Evolutionary conservation across 1,284 basidiomycete species (phyloP), one percentile per base, ranked within the genome.

Genomic region (Cerrena zonata): DNA sequence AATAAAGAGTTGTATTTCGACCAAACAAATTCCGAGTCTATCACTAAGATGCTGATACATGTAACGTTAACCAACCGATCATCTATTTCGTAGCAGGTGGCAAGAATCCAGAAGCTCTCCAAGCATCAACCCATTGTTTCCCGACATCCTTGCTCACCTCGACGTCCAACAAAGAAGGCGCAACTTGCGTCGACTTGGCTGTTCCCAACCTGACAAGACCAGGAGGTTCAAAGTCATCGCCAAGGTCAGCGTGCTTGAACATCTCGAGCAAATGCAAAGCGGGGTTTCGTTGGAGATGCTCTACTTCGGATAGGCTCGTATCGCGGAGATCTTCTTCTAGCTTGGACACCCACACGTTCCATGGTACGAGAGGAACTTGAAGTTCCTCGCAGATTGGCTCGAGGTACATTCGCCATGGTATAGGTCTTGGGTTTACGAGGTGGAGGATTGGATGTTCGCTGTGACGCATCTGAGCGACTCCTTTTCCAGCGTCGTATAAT

Each of bases 341-440:
- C 34, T 48, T 50, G 26, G 25, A 21, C 19, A 64, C 49, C 61
- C 60, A 64, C 18, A 59, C 51, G n/a, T 37, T 39, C 41, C 60
- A 63, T 0, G 61, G 48, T 1, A 63, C 58, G 15, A 65, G 54
- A 2, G 57, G 53, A 1, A 61, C 57, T 2, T 45, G 40, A 7
- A 65, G 53, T 21, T 51, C 45, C 18, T 47, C 40, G 0, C 61
- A 54, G 42, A 65, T 56, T 0, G 55, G 57, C 12, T 49, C 36
- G 21, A 63, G 48, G 52, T 62, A 30, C 2, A 51, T 41, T 12
- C 47, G 42, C 61, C 61, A 63, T 15, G 56, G 42, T 5, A 59
- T 56, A 1, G 64, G 62, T 1, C 47, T 53, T 0, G 65, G 65
- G 46, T 67, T 64, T 1, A 62, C 61, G 44, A 67, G 61, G 47